These are phyloP conservation scores for Umbellularia californica DNA, from an alignment of 164 flowering plant genomes.

Conservation along the genomic window DNA sequence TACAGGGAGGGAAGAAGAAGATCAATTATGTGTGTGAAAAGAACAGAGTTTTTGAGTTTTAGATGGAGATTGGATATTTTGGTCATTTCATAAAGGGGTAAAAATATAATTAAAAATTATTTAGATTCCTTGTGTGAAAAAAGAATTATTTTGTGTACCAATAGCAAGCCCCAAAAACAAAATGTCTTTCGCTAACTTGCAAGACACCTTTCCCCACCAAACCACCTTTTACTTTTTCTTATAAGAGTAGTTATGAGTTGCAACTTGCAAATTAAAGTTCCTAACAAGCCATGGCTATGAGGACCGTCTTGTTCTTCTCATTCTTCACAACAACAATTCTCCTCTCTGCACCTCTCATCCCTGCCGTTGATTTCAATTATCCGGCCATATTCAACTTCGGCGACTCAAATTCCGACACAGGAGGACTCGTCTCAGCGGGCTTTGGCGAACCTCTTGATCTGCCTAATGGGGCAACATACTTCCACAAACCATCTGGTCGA, in stretches of 20 bases:
- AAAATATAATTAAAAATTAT: no score
- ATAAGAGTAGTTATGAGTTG: not conserved
- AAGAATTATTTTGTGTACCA: no score
- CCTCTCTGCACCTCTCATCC: not conserved
- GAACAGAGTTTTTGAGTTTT: no score
- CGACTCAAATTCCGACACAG: conserved; percentile 75
- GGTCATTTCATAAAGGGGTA: no score
- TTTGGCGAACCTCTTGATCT: conserved; percentile 35
- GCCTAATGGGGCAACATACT: conserved; percentile 52
- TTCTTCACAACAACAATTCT: not conserved
- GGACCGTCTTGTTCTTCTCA: not conserved
- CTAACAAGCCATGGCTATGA: not conserved
- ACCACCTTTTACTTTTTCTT: not conserved
- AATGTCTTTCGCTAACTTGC: not conserved
- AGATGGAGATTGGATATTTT: no score
- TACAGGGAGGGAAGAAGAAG: no score
- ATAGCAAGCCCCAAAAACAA: no score
- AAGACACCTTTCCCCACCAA: not conserved
- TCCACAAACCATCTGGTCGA: conserved; percentile 50
- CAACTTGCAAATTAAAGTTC: no score
- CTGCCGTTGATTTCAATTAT: conserved; percentile 1
- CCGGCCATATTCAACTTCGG: conserved; percentile 66
- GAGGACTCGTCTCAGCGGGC: conserved; percentile 40
- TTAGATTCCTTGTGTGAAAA: no score
- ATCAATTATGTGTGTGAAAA: no score